A percentile compares a stretch with the other conserved stretches of the same genome.
Evolutionary conservation across 1,284 basidiomycete species (phyloP).

Genomic region (Stygiomarasmius scandens): DNA sequence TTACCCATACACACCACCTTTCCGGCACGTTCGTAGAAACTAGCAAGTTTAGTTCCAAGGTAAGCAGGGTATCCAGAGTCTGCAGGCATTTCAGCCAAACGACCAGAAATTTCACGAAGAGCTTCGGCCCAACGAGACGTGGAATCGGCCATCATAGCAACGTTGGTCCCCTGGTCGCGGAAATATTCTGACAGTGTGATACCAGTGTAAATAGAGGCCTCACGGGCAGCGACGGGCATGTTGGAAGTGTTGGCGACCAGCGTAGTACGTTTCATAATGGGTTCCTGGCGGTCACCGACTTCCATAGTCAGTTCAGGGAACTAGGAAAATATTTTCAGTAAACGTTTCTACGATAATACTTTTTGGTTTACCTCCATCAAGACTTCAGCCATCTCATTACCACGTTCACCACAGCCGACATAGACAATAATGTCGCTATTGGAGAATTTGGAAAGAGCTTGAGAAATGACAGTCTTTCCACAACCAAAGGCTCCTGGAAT

Average conservation of each 20-base stretch:
- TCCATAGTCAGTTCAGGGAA: constrained; percentile 97
- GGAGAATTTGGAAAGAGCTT: constrained; percentile 98
- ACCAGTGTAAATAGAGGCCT: constrained; percentile 99
- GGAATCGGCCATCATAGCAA: constrained; percentile 99
- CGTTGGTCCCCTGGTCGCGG: constrained; percentile 97
- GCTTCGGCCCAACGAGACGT: constrained; percentile 99
- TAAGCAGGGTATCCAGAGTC: constrained; percentile 99
- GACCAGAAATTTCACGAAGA: constrained; percentile 98
- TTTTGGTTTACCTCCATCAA: constrained; percentile 75
- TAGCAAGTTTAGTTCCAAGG: constrained; percentile 92
- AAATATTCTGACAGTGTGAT: constrained; percentile 99
- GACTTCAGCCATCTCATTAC: constrained; percentile 99
- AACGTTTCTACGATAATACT: constrained; percentile 6
- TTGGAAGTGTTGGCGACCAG: constrained; percentile 99
- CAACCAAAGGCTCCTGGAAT: constrained; percentile 99
- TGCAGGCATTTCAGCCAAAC: constrained; percentile 99
- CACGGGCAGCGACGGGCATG: constrained; percentile 99
- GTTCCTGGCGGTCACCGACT: constrained; percentile 90
- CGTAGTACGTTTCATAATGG: constrained; percentile 99
- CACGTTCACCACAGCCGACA: constrained; percentile 95
- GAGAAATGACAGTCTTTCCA: constrained; percentile 95
- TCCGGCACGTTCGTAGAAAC: constrained; percentile 99
- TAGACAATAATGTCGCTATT: constrained; percentile 99
- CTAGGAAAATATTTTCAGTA: constrained; percentile 39
- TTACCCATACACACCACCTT: constrained; percentile 93